Base-by-base conservation (phyloP, 1,284 basidiomycete genomes). In the Mrakiaceae sp. region DNA sequence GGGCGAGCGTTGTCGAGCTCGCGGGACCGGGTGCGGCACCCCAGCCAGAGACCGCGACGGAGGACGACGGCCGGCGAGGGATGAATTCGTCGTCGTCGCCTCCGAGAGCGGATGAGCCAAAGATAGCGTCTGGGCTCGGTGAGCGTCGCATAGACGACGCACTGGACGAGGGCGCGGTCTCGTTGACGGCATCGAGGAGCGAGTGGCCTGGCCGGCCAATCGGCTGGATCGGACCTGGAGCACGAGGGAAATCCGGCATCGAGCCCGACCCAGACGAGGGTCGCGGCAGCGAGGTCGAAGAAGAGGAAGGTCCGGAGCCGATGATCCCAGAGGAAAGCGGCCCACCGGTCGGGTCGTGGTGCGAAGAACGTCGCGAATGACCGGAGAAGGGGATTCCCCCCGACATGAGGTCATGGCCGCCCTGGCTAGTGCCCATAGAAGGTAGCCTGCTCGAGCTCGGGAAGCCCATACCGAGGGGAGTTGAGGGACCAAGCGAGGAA, bases 31-130 rank as follows among this genome's bases (percentile, higher is more conserved):
- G 46, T 9, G 54, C 50, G 7, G 48, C 61, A 6, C 60, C 53
- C 46, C 60, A 57, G 39, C 61, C 60, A 49, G 60, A 62, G 3
- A 62, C 60, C 3, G 59, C 64, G 27, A 49, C 53, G 42, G 48
- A 55, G 49, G 63, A 51, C 10, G 57, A 58, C 39, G 61, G 65
- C 3, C 65, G 65, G 39, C 65, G 61, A 46, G 65, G 65, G 43
- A 66, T 58, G 43, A 66, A 63, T 44, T 66, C 65, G 52, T 66
- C 65, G 54, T 66, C 65, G 6, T 61, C 51, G 43, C 27, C 27
- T 27, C 55, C 59, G 43, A 66, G 58, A 8, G 65, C 65, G 1
- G 65, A 66, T 39, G 65, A 63, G 49, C 65, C 65, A 60, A 66
- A 66, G 44, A 62, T 49, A 39, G 27, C 44, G 12, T 56, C 55